Evolutionary conservation across 2,329 filamentous ascomycete species (phyloP), one percentile per base, ranked within the genome.

Genomic region (Pochonia chlamydosporia): DNA sequence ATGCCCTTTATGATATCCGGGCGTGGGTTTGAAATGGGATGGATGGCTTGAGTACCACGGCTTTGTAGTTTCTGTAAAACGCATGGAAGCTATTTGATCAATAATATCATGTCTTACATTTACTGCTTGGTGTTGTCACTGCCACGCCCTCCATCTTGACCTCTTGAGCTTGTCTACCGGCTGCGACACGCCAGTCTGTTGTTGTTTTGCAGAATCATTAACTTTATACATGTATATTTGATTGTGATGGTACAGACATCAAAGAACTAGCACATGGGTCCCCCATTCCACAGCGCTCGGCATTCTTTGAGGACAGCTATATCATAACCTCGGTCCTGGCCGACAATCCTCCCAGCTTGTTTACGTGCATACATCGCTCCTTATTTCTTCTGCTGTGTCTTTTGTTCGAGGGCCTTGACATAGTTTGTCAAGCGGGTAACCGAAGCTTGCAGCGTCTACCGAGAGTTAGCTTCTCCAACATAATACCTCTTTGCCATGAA

Each of bases 341-440:
- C 33, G 9, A 28, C 26, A 28, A 28, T 13, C 9, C 7, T 23
- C 20, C 20, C 16, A 18, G 13, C 18, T 10, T 39, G 35, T 8
- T 8, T 3, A 18, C 35, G 1, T 23, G 35, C 3, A 11, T 10
- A 18, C 28, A 36, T 47, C 26, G 21, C 44, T 41, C 42, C 43
- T 52, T 49, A 49, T 50, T 54, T 49, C 48, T 49, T 86, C 59
- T 83, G 77, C 61, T 84, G 82, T 57, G 91, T 77, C 72, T 86
- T 90, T 59, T 87, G 80, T 72, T 97, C 92, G 54, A 97, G 72
- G 44, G 80, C 80, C 63, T 84, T 81, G 54, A 96, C 83, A 65
- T 96, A 95, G 53, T 79, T 81, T 70, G 89, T 89, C 66, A 96
- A 81, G 63, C 87, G 82, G 67, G 91, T 85, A 48, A 95, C 91